Percentiles rank a stretch among this genome's conserved stretches.
phyloP scores from a whole-genome alignment of 164 flowering plant species.

The Dillenia turbinata region DNA sequence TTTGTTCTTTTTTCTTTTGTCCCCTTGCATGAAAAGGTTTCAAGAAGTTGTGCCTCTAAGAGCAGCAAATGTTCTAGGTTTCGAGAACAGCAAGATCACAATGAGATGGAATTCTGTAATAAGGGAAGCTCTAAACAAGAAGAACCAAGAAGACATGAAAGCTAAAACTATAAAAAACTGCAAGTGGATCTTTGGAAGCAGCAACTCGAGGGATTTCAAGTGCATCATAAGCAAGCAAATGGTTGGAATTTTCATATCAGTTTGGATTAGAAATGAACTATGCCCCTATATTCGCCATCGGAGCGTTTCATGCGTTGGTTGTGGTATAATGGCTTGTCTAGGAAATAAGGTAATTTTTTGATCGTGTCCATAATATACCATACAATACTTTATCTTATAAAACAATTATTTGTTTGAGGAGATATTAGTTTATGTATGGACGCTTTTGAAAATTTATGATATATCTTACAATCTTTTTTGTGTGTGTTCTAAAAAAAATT shows the following conservation, averaged over 20 bases:
- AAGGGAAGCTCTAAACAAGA: constrained; percentile 56
- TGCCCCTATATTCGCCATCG: constrained; percentile 35
- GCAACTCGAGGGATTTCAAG: constrained; percentile 24
- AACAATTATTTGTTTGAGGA: no score
- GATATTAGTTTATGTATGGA: no score
- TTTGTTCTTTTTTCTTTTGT: neutral
- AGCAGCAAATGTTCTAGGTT: constrained; percentile 54
- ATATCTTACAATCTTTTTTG: neutral
- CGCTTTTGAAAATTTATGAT: no score
- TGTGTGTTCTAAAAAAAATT: neutral
- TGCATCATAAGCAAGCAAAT: constrained; percentile 70
- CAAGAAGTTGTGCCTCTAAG: constrained; percentile 74
- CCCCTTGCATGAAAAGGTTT: constrained; percentile 35
- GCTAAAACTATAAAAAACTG: constrained; percentile 12
- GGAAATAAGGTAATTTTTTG: constrained; percentile 59
- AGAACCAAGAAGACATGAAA: constrained; percentile 9
- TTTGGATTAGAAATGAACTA: constrained; percentile 59
- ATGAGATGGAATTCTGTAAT: constrained; percentile 65
- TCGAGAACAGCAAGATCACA: constrained; percentile 40
- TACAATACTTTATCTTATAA: no score
- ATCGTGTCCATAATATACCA: no score
- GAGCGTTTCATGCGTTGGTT: constrained; percentile 66
- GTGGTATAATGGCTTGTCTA: constrained; percentile 79
- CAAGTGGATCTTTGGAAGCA: constrained; percentile 10
- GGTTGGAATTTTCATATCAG: constrained; percentile 67